Conservation (phyloP, 768 basidiomycete genomes). For the Suillus fuscotomentosus region DNA sequence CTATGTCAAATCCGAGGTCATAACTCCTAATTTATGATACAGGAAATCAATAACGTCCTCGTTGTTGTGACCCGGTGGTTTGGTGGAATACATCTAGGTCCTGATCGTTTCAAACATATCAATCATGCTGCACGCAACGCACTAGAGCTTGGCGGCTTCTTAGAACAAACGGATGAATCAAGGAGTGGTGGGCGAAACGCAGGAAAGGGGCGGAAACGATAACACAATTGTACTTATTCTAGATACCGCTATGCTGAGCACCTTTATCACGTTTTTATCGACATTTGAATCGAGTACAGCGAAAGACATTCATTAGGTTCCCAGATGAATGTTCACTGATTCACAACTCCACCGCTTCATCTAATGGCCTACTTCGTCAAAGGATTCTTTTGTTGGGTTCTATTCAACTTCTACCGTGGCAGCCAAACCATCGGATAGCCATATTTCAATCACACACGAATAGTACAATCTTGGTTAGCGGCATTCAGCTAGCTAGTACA, state of each 20-base stretch:
- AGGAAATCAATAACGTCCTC: constrained; percentile 83
- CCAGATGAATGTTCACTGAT: not conserved
- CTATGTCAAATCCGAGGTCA: not conserved
- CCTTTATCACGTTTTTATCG: not conserved
- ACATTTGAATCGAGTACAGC: not conserved
- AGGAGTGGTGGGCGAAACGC: constrained; percentile 16
- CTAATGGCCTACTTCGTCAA: not conserved
- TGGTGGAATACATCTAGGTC: constrained; percentile 88
- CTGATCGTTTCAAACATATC: constrained; percentile 90
- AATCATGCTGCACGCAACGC: constrained; percentile 94
- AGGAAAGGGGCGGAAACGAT: constrained; percentile 28
- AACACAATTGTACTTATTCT: constrained; percentile 3
- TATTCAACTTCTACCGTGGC: not conserved
- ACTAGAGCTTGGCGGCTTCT: constrained; percentile 82
- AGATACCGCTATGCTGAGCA: not conserved
- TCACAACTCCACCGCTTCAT: not conserved
- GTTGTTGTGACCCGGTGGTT: constrained; percentile 94
- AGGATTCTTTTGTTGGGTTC: not conserved
- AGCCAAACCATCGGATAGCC: not conserved
- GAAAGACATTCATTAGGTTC: not conserved
- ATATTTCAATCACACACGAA: not conserved
- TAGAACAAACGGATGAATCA: constrained; percentile 48
- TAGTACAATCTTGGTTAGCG: not conserved
- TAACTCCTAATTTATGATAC: constrained; percentile 1
- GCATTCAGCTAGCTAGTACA: not conserved